Percentiles rank a stretch among this genome's conserved stretches.
phyloP scores from a whole-genome alignment of 345 rosid genomes.

The Durio zibethinus region DNA sequence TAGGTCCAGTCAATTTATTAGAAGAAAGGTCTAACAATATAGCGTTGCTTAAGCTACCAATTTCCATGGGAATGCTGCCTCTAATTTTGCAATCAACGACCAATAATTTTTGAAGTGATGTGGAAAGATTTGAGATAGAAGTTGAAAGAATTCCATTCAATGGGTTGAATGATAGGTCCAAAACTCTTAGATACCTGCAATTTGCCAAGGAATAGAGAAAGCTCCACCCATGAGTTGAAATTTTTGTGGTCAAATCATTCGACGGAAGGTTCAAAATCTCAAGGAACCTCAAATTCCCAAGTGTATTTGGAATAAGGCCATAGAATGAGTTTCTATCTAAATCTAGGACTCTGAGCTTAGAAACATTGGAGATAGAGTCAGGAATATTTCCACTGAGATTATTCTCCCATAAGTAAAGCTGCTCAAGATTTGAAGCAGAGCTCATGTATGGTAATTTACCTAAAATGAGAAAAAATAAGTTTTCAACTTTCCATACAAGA shows the following conservation, averaged over 20 bases:
- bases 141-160: not conserved
- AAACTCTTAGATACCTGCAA: not conserved
- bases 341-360: not conserved
- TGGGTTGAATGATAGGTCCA: not conserved
- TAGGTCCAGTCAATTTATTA: too few species aligned
- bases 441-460: not conserved
- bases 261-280: fast-evolving
- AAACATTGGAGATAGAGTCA: constrained; percentile 14
- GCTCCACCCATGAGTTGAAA: not conserved
- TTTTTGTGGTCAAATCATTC: not conserved
- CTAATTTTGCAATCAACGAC: not conserved
- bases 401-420: not conserved
- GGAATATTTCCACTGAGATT: constrained; percentile 14
- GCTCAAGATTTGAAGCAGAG: constrained; percentile 16
- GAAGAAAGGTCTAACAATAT: not conserved
- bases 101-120: constrained; percentile 4
- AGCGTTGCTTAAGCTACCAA: constrained; percentile 13
- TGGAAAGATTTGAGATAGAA: constrained; percentile 12
- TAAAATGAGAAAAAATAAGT: too few species aligned
- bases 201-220: not conserved
- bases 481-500: too few species aligned
- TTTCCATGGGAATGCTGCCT: constrained; percentile 11
- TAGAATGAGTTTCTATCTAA: not conserved
- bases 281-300: not conserved
- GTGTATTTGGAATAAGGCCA: not conserved